Percentiles rank a stretch among this genome's conserved stretches.
These are phyloP conservation scores for Lavandula angustifolia DNA, from an alignment of 257 asterid genomes.

Conservation along the genomic window DNA sequence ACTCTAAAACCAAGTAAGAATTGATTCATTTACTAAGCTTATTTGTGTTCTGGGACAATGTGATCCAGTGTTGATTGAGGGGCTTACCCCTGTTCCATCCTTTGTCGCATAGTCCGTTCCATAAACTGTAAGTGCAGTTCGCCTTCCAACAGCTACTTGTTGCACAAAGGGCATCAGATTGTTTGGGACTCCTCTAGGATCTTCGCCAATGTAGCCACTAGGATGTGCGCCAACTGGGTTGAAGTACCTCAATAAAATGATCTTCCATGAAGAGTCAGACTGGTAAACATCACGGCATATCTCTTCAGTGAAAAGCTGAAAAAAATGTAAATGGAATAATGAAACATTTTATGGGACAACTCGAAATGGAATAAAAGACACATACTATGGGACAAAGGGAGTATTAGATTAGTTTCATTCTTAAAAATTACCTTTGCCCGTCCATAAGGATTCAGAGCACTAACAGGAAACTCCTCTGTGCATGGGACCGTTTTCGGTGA, in stretches of 20 bases:
- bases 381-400: too few relatives aligned
- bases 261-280: constrained; percentile 86
- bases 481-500: constrained; percentile 93
- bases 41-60: not conserved
- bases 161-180: constrained; percentile 98
- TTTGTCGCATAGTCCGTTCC: constrained; percentile 80
- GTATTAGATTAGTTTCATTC: too few relatives aligned
- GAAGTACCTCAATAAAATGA: constrained; percentile 88
- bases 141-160: constrained; percentile 98
- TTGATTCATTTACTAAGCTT: not conserved
- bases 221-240: constrained; percentile 98
- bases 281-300: constrained; percentile 74
- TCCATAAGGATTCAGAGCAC: constrained; percentile 86
- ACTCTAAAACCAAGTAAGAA: too few relatives aligned
- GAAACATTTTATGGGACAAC: too few relatives aligned
- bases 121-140: constrained; percentile 73
- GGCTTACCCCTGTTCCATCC: constrained; percentile 94
- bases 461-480: constrained; percentile 81
- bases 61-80: constrained; percentile 2
- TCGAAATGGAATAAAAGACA: too few relatives aligned
- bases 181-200: constrained; percentile 91
- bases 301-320: constrained; percentile 93
- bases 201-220: constrained; percentile 93
- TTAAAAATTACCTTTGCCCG: constrained; percentile 69
- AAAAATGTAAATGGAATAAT: constrained; percentile 20